These are phyloP conservation scores for Aspergillus tubingensis DNA, from an alignment of 2,329 filamentous ascomycete genomes.

Conservation along the genomic window DNA sequence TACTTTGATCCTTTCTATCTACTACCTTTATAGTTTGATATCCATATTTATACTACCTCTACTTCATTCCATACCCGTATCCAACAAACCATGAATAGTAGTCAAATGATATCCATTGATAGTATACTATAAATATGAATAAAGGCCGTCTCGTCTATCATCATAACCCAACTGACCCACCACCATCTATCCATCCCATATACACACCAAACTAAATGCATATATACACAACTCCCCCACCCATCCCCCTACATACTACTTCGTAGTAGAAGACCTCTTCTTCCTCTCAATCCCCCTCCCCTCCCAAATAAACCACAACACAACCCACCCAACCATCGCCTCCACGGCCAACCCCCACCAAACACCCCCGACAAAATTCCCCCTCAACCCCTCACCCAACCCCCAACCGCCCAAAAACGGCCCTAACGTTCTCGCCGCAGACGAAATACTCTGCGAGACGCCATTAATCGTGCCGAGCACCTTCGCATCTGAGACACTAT, in stretches of 20 bases:
- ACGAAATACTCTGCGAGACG: conserved; percentile 58
- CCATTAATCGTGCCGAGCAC: conserved; percentile 62
- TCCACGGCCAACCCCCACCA: conserved; percentile 61
- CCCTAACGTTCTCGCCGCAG: conserved; percentile 57
- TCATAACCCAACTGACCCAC: no score
- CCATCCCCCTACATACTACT: conserved; percentile 12
- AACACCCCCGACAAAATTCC: conserved; percentile 57
- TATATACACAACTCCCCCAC: neutral
- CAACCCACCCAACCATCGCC: conserved; percentile 58
- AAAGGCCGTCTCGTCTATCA: no score
- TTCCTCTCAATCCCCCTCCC: conserved; percentile 62
- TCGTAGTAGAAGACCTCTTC: no score
- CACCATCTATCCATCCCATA: neutral
- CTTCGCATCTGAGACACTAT: conserved; percentile 58
- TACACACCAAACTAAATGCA: neutral
- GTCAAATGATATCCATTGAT: no score
- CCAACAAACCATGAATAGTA: no score
- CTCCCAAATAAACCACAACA: conserved; percentile 64
- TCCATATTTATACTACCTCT: no score
- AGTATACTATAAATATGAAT: no score
- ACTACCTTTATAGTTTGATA: no score
- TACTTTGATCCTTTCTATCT: no score
- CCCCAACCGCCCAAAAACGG: conserved; percentile 58
- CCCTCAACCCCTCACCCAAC: conserved; percentile 55
- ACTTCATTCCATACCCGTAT: no score